Evolutionary conservation across 192 early-diverging fungal genomes (phyloP), one percentile per base, ranked within the genome.

Genomic region (Coemansia asiatica): DNA sequence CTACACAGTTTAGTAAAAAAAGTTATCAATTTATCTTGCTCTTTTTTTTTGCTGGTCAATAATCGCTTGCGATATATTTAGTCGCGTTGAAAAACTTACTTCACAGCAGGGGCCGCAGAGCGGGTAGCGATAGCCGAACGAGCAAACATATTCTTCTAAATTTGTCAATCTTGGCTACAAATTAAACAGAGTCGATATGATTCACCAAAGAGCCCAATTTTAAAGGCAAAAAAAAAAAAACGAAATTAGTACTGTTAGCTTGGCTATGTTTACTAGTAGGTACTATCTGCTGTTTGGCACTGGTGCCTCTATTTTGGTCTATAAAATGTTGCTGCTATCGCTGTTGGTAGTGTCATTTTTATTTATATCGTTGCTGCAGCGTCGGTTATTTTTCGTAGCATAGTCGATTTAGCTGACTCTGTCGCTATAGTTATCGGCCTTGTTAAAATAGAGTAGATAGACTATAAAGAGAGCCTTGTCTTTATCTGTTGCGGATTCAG

Each of bases 71-170:
- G 15, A 16, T 55, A 28, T 16, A 55, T 26, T 22, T 23, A 2
- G 36, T 33, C 31, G 31, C 4, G 31, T 1, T 6, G 25, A 38
- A 13, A 28, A 44, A 64, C 79, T 67, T 72, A 82, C 74, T 65
- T 72, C 56, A 73, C 49, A 23, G 64, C 59, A 50, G 70, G 55
- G 40, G 62, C 73, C 62, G 69, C 70, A n/a, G 76, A 35, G 46
- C 70, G 76, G 65, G 76, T 61, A 31, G 73, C 66, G 50, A 75
- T 71, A 67, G 70, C 74, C 60, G 79, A 60, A 33, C 79, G 79
- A 60, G 69, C 75, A 35, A 82, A 55, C 80, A 82, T 82, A 69
- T 67, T 56, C 69, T 4, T 50, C 25, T 54, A 48, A 62, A 27
- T 56, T 51, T 61, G 59, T 36, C 33, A 40, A 29, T 47, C 60